These are phyloP conservation scores for Chaetothyriales sp. DNA, from an alignment of 2,329 filamentous ascomycete genomes.

Conservation along the genomic window DNA sequence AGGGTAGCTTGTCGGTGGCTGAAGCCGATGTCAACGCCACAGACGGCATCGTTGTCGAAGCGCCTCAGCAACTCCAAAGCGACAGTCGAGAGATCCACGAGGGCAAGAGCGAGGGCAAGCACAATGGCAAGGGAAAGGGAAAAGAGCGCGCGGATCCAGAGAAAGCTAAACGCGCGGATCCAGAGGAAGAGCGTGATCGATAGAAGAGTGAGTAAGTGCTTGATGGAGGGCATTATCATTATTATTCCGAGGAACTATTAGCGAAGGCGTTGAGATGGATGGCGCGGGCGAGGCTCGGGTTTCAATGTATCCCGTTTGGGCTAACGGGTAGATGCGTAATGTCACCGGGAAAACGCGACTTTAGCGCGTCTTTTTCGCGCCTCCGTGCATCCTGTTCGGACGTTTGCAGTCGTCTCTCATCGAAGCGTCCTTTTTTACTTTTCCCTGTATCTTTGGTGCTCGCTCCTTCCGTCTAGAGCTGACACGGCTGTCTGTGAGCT, in stretches of 20 bases:
- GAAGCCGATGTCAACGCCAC: constrained; percentile 22
- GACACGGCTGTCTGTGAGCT: constrained; percentile 1
- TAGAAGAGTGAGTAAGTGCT: neutral
- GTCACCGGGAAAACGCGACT: neutral
- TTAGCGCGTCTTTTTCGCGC: neutral
- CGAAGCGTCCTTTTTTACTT: no score
- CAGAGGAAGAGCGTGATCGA: neutral
- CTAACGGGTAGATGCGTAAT: neutral
- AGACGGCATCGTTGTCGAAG: neutral
- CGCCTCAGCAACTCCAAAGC: neutral
- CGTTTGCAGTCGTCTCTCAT: neutral
- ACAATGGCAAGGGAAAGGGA: constrained; percentile 1
- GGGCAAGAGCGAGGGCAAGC: constrained; percentile 2
- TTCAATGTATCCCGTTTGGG: no score
- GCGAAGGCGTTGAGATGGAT: neutral
- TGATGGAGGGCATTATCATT: neutral
- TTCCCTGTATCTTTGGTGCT: neutral
- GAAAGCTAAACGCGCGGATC: neutral
- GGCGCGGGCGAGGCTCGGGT: no score
- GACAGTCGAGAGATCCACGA: neutral
- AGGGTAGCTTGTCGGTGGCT: constrained; percentile 46
- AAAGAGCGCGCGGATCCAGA: constrained; percentile 1
- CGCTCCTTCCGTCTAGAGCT: neutral
- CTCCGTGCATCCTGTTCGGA: neutral
- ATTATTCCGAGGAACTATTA: neutral